Conservation (phyloP, 495 filamentous ascomycete species). For the Evernia prunastri region DNA sequence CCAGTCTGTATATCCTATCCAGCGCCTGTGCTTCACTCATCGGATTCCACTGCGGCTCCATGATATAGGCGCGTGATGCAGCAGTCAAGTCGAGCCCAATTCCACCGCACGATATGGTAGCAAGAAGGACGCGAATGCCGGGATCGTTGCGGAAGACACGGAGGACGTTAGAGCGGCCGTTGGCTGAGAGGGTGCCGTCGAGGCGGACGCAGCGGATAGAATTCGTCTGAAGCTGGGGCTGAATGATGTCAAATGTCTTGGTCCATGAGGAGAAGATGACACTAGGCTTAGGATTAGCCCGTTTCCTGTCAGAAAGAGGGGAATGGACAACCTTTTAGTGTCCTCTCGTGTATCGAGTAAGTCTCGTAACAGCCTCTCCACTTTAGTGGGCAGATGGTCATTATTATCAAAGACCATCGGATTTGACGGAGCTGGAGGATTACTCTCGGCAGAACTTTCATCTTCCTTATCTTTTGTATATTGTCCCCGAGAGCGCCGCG, state of each 20-base stretch:
- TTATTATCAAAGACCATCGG: background rate
- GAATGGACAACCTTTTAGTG: slow-evolving; percentile 3
- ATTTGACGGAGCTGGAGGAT: background rate
- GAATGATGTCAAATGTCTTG: slow-evolving; percentile 18
- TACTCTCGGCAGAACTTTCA: background rate
- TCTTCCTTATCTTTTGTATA: too few species aligned
- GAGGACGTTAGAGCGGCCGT: slow-evolving; percentile 61
- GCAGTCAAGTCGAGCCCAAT: slow-evolving; percentile 49
- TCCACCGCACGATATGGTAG: slow-evolving; percentile 85
- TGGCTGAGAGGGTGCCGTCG: slow-evolving; percentile 73
- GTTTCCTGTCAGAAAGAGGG: background rate
- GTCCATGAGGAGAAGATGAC: slow-evolving; percentile 40
- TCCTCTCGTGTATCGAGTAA: slow-evolving; percentile 3
- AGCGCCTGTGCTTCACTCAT: slow-evolving; percentile 31
- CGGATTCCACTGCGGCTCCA: slow-evolving; percentile 33
- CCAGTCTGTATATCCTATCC: slow-evolving; percentile 28
- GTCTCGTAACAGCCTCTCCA: slow-evolving; percentile 1
- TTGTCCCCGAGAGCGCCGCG: background rate
- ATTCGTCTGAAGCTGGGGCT: slow-evolving; percentile 6
- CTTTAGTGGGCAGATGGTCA: background rate
- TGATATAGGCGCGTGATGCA: slow-evolving; percentile 24
- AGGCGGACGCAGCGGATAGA: slow-evolving; percentile 47
- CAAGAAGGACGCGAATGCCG: slow-evolving; percentile 68
- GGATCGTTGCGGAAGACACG: slow-evolving; percentile 65
- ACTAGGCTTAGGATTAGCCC: slow-evolving; percentile 23